Conservation (phyloP, 306 rosid genomes). For the Gynostemma pentaphyllum region DNA sequence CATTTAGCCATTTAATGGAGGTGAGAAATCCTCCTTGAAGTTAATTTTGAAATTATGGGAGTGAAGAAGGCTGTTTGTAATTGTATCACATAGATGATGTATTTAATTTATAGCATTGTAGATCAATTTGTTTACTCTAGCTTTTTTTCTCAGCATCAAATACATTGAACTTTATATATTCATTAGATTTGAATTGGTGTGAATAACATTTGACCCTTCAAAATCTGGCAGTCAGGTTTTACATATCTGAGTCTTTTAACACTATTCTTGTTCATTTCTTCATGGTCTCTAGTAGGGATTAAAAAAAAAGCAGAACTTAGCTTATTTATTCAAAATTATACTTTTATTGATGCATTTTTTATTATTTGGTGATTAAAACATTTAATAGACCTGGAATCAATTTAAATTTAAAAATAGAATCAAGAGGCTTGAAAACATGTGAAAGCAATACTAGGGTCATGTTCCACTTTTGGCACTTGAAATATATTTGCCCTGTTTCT, state of each 20-base stretch:
- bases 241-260: not conserved
- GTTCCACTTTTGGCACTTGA: not conserved
- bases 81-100: not conserved
- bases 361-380: not conserved
- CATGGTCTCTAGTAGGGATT: not conserved
- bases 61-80: not conserved
- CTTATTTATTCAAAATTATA: not conserved
- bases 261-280: not conserved
- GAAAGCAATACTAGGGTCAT: not conserved
- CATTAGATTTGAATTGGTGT: not conserved
- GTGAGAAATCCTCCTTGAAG: slow-evolving; percentile 23
- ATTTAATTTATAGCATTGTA: not conserved
- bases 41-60: not conserved
- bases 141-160: not conserved
- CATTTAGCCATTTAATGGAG: slow-evolving; percentile 91
- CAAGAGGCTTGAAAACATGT: not conserved
- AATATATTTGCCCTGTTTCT: not conserved
- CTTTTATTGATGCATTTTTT: not conserved
- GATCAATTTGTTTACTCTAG: not conserved
- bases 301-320: not conserved
- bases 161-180: not conserved
- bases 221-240: not conserved
- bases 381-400: not conserved
- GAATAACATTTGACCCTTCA: not conserved
- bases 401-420: not conserved